phyloP scores from a whole-genome alignment of 2,329 filamentous ascomycete species.

The Monosporascus sp. region DNA sequence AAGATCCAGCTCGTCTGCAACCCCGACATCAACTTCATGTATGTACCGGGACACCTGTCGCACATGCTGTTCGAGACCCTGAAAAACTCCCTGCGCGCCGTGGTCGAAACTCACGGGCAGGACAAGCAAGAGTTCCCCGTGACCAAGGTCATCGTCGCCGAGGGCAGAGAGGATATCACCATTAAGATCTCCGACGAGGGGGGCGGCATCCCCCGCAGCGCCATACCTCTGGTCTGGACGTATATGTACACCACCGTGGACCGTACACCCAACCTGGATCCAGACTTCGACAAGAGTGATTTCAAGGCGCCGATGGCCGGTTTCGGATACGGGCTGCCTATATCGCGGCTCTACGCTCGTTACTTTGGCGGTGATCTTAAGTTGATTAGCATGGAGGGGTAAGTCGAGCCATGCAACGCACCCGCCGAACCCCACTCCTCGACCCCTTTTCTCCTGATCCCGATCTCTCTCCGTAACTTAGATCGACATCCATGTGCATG shows the following conservation, averaged over 20 bases:
- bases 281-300: constrained; percentile 97
- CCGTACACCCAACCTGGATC: constrained; percentile 87
- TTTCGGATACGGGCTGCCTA: constrained; percentile 95
- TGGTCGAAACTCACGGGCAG: constrained; percentile 90
- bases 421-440: neutral
- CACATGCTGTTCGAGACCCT: constrained; percentile 99
- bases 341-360: constrained; percentile 86
- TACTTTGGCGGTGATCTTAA: constrained; percentile 98
- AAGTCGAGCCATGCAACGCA: constrained; percentile 32
- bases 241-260: constrained; percentile 99
- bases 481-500: no score
- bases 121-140: constrained; percentile 95
- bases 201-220: constrained; percentile 85
- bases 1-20: constrained; percentile 96
- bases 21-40: constrained; percentile 96
- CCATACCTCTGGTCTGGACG: constrained; percentile 98
- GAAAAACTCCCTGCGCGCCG: constrained; percentile 95
- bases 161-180: constrained; percentile 97
- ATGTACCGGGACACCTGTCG: constrained; percentile 95
- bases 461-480: neutral
- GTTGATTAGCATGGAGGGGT: constrained; percentile 99
- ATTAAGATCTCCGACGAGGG: constrained; percentile 98
- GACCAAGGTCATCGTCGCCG: constrained; percentile 95
- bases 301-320: constrained; percentile 99
- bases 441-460: constrained; percentile 3